Percentiles rank a stretch among this genome's conserved stretches.
These are phyloP conservation scores for Fomitopsis pinicola DNA, from an alignment of 1,284 basidiomycete genomes.

Conservation along the genomic window DNA sequence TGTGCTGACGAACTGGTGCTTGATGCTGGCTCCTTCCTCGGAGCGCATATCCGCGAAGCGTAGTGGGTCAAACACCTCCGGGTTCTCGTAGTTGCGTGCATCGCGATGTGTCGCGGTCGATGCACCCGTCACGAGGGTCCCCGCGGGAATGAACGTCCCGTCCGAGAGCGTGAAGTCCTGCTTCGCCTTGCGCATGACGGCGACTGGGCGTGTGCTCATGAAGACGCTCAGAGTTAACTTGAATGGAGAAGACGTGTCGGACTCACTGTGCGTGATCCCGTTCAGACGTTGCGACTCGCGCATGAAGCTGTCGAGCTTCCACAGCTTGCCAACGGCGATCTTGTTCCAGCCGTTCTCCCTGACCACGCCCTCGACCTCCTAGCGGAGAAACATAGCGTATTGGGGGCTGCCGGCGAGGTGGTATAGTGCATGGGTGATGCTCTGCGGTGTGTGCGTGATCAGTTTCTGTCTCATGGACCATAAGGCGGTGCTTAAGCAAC, in stretches of 20 bases:
- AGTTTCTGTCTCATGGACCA: no score
- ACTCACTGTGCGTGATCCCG: slow-evolving; percentile 21
- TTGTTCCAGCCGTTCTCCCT: slow-evolving; percentile 43
- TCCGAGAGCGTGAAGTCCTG: slow-evolving; percentile 35
- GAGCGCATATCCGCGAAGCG: slow-evolving; percentile 40
- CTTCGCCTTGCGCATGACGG: slow-evolving; percentile 25
- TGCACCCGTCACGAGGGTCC: slow-evolving; percentile 38
- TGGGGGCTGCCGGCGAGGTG: slow-evolving; percentile 38
- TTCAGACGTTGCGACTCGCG: slow-evolving; percentile 40
- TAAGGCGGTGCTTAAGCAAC: not conserved
- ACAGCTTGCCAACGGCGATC: slow-evolving; percentile 37
- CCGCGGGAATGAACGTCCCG: slow-evolving; percentile 39
- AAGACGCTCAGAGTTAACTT: no score
- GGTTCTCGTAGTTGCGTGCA: slow-evolving; percentile 35
- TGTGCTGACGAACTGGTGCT: slow-evolving; percentile 26
- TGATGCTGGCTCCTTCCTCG: slow-evolving; percentile 17
- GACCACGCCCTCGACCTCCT: slow-evolving; percentile 38
- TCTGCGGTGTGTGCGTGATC: slow-evolving; percentile 17
- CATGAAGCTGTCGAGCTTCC: slow-evolving; percentile 50
- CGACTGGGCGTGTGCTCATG: slow-evolving; percentile 17
- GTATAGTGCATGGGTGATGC: slow-evolving; percentile 33
- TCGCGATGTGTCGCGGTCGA: slow-evolving; percentile 38
- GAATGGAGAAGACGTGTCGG: slow-evolving; percentile 5
- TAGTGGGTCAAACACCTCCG: slow-evolving; percentile 39
- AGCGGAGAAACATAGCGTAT: slow-evolving; percentile 36